A percentile compares a stretch with the other conserved stretches of the same genome.
Evolutionary conservation across 2,329 filamentous ascomycete species (phyloP).

Genomic region (Pseudogymnoascus sp.): DNA sequence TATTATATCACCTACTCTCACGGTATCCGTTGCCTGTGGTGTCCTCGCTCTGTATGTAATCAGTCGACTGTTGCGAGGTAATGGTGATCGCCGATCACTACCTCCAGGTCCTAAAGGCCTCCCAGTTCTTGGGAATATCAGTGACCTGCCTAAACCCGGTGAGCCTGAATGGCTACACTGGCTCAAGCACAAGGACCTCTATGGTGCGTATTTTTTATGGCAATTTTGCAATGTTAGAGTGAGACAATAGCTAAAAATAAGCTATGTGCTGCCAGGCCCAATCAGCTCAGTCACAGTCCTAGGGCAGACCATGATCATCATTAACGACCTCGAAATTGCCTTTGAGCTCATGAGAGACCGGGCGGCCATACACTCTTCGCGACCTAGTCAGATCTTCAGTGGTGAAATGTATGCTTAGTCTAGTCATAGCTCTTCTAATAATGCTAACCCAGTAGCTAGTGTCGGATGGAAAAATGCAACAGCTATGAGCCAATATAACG

Average conservation of each 20-base stretch:
- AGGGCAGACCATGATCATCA: conserved; percentile 36
- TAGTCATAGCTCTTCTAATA: background rate
- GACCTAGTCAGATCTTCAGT: conserved; percentile 30
- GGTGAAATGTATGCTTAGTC: conserved; percentile 31
- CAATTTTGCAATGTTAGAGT: background rate
- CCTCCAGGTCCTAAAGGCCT: conserved; percentile 16
- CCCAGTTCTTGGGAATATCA: conserved; percentile 17
- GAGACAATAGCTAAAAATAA: conserved; percentile 11
- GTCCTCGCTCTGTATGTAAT: conserved; percentile 9
- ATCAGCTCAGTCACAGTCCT: conserved; percentile 36
- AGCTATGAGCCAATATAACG: conserved; percentile 31
- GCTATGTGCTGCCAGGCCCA: conserved; percentile 14
- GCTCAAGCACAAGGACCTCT: conserved; percentile 34
- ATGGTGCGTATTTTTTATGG: conserved; percentile 24
- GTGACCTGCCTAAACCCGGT: conserved; percentile 25
- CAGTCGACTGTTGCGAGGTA: conserved; percentile 12
- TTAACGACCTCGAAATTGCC: conserved; percentile 33
- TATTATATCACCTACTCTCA: background rate
- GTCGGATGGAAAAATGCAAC: conserved; percentile 35
- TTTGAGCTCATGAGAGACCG: conserved; percentile 35
- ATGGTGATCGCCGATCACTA: conserved; percentile 1
- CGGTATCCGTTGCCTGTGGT: conserved; percentile 10
- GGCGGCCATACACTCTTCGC: conserved; percentile 31
- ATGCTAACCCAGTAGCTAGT: conserved; percentile 19
- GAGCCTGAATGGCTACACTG: conserved; percentile 35